These are phyloP conservation scores for Phycomyces nitens DNA, from an alignment of 192 early-diverging fungal genomes.

Conservation along the genomic window DNA sequence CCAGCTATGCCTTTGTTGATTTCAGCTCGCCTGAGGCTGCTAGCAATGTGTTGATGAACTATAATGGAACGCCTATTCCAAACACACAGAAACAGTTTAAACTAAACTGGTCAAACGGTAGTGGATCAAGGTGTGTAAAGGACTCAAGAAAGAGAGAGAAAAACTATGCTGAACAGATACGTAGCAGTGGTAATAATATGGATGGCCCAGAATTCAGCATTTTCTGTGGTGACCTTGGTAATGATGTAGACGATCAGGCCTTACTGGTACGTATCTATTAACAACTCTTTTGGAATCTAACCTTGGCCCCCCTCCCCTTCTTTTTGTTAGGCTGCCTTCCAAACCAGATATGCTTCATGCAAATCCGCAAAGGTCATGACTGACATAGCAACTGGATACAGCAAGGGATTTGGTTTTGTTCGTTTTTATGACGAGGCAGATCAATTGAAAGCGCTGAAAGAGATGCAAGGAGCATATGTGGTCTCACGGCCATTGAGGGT, in stretches of 20 bases:
- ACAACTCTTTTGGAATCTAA: no score
- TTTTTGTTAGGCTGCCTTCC: slow-evolving; percentile 9
- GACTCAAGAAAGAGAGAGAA: no score
- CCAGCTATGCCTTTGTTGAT: slow-evolving; percentile 17
- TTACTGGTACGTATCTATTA: slow-evolving; percentile 4
- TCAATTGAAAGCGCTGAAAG: slow-evolving; percentile 7
- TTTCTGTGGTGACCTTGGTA: slow-evolving; percentile 11
- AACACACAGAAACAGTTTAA: slow-evolving; percentile 15
- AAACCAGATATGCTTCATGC: slow-evolving; percentile 10
- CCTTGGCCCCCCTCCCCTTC: no score
- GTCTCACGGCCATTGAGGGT: slow-evolving; percentile 9
- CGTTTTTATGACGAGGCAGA: slow-evolving; percentile 14
- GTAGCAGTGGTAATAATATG: background rate
- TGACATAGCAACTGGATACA: slow-evolving; percentile 3
- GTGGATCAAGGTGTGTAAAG: slow-evolving; percentile 3
- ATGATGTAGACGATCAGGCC: slow-evolving; percentile 10
- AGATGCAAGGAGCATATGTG: slow-evolving; percentile 19
- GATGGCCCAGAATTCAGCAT: slow-evolving; percentile 14
- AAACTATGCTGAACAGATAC: no score
- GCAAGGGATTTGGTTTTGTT: slow-evolving; percentile 8
- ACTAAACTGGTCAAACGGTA: slow-evolving; percentile 15
- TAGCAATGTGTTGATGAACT: background rate
- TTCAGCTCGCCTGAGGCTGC: slow-evolving; percentile 10
- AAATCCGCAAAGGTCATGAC: slow-evolving; percentile 9
- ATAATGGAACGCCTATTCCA: slow-evolving; percentile 9